A percentile compares a stretch with the other conserved stretches of the same genome.
phyloP scores from a whole-genome alignment of 352 stramenopile genomes.

The Phytophthora pini region DNA sequence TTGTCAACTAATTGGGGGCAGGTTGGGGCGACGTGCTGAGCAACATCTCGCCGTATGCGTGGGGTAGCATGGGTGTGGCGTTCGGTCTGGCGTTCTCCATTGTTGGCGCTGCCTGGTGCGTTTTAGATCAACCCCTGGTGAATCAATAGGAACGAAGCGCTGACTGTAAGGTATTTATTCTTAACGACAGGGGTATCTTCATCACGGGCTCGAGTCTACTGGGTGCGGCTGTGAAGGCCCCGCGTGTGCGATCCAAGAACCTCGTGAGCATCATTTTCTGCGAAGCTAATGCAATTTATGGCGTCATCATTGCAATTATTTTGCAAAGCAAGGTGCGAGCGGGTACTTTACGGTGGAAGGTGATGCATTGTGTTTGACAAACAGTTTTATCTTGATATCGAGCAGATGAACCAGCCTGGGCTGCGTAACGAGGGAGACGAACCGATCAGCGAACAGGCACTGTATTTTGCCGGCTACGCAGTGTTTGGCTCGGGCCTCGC shows the following conservation, averaged over 20 bases:
- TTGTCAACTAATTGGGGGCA: slow-evolving; percentile 25
- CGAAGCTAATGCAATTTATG: slow-evolving; percentile 99
- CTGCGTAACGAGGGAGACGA: slow-evolving; percentile 66
- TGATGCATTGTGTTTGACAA: slow-evolving; percentile 5
- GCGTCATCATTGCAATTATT: slow-evolving; percentile 99
- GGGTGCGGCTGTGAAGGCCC: slow-evolving; percentile 98
- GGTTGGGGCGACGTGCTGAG: slow-evolving; percentile 96
- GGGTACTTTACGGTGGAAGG: background rate
- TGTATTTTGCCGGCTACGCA: slow-evolving; percentile 98
- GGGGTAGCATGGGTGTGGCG: slow-evolving; percentile 97
- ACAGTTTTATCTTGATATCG: background rate
- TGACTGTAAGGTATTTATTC: slow-evolving; percentile 7
- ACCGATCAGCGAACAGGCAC: slow-evolving; percentile 72
- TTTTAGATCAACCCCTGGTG: background rate
- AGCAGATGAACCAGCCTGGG: slow-evolving; percentile 78
- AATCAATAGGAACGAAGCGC: background rate
- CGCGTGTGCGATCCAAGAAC: slow-evolving; percentile 99
- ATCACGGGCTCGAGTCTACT: slow-evolving; percentile 96
- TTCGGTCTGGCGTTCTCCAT: slow-evolving; percentile 97
- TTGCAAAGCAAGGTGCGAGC: slow-evolving; percentile 95
- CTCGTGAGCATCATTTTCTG: slow-evolving; percentile 99
- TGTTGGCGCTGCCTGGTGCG: slow-evolving; percentile 95
- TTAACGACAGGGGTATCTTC: slow-evolving; percentile 84
- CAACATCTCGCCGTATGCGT: slow-evolving; percentile 99
- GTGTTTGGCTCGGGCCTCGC: slow-evolving; percentile 97